These are phyloP conservation scores for Globisporangium parvum DNA, from an alignment of 352 stramenopile genomes.

Conservation along the genomic window DNA sequence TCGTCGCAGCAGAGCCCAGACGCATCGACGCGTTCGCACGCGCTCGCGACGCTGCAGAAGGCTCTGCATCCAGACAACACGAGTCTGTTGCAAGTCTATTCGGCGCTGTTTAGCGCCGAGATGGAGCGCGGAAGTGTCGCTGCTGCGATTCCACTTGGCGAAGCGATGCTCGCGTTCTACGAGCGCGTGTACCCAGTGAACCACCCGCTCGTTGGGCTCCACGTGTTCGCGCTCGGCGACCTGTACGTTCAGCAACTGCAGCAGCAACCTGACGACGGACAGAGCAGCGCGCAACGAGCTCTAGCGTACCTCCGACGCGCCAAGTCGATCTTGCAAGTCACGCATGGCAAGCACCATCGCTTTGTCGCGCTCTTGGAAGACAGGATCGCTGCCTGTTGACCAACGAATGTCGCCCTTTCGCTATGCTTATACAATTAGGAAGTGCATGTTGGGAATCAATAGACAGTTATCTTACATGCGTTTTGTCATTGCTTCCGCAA, in stretches of 20 bases:
- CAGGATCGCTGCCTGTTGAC: neutral
- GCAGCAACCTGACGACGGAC: neutral
- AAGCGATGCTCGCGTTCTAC: constrained; percentile 57
- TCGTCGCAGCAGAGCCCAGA: constrained; percentile 3
- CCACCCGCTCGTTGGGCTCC: constrained; percentile 55
- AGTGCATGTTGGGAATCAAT: no score
- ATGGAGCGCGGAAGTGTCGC: constrained; percentile 30
- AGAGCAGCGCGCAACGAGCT: constrained; percentile 13
- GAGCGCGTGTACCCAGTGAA: constrained; percentile 43
- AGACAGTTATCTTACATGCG: no score
- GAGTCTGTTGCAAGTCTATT: constrained; percentile 34
- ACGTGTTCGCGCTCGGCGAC: constrained; percentile 66
- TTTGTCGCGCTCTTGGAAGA: neutral
- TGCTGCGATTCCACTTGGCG: constrained; percentile 30
- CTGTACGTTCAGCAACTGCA: constrained; percentile 7
- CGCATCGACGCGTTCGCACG: constrained; percentile 19
- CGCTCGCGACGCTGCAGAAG: constrained; percentile 20
- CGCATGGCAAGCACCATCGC: constrained; percentile 23
- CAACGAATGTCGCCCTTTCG: no score
- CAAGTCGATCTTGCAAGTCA: constrained; percentile 38
- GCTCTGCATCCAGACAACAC: constrained; percentile 42
- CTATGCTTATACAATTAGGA: neutral
- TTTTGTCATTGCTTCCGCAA: no score
- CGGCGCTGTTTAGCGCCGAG: constrained; percentile 48
- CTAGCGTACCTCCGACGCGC: constrained; percentile 29